These are phyloP conservation scores for Ustilago vetiveriae DNA, from an alignment of 1,284 basidiomycete species.

Conservation along the genomic window DNA sequence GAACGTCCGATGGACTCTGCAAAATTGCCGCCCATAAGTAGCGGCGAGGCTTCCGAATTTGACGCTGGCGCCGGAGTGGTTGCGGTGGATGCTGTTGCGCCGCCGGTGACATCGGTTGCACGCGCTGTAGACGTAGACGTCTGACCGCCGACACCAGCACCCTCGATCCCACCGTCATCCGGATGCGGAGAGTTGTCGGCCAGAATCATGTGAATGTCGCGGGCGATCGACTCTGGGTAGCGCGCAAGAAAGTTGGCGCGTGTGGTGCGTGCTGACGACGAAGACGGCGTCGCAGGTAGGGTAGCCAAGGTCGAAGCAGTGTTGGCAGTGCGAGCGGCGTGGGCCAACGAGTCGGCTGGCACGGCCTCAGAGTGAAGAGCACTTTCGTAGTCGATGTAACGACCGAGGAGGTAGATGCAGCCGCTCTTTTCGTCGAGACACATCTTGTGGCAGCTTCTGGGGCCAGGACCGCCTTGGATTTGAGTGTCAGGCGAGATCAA, in stretches of 20 bases:
- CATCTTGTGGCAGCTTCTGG: conserved; percentile 84
- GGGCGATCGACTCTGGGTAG: conserved; percentile 38
- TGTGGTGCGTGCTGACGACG: conserved; percentile 29
- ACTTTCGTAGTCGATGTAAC: conserved; percentile 58
- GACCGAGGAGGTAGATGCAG: conserved; percentile 74
- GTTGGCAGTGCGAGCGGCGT: conserved; percentile 5
- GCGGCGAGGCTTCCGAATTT: conserved; percentile 33
- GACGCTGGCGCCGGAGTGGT: conserved; percentile 22
- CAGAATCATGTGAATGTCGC: conserved; percentile 41
- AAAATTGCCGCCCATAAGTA: conserved; percentile 7
- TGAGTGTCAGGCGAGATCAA: conserved; percentile 73
- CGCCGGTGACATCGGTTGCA: too few species aligned
- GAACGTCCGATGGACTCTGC: conserved; percentile 21
- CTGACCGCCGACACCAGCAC: conserved; percentile 18
- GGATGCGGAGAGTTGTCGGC: conserved; percentile 16
- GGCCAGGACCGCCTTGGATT: conserved; percentile 74
- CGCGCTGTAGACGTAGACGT: too few species aligned
- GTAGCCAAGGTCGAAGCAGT: conserved; percentile 9
- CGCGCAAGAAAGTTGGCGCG: conserved; percentile 37
- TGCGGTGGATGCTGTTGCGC: conserved; percentile 5
- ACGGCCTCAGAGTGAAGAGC: conserved; percentile 11
- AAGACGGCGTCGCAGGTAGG: conserved; percentile 32
- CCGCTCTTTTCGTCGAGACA: conserved; percentile 78
- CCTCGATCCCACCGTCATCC: conserved; percentile 34
- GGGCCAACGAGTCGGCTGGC: conserved; percentile 27